These are phyloP conservation scores for Venustampulla echinocandica DNA, from an alignment of 495 filamentous ascomycete genomes.

Conservation along the genomic window DNA sequence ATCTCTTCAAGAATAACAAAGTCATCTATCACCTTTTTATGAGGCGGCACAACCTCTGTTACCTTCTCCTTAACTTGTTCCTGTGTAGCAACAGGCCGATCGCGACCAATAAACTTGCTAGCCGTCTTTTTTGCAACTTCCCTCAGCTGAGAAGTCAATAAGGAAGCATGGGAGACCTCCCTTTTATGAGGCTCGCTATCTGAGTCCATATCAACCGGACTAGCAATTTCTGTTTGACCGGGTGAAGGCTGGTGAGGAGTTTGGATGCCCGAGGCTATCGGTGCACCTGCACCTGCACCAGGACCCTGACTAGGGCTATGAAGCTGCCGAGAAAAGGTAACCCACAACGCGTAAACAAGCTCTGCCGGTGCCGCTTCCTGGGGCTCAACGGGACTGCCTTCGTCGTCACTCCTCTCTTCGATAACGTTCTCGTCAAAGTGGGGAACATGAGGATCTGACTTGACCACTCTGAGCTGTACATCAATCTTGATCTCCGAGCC, in stretches of 20 bases:
- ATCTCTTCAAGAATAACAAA: conserved; percentile 95
- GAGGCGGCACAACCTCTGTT: conserved; percentile 14
- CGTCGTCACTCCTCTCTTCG: conserved; percentile 43
- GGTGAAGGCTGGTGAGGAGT: conserved; percentile 71
- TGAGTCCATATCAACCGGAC: conserved; percentile 42
- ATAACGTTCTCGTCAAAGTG: conserved; percentile 36
- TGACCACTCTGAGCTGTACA: conserved; percentile 90
- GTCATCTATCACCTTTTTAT: conserved; percentile 78
- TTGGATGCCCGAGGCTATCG: conserved; percentile 47
- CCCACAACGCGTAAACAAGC: conserved; percentile 90
- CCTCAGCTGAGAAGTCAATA: conserved; percentile 66
- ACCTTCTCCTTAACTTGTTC: conserved; percentile 21
- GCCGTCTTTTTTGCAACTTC: conserved; percentile 50
- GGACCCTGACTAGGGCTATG: conserved; percentile 57
- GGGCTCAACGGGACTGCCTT: conserved; percentile 19
- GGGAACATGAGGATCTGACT: conserved; percentile 56
- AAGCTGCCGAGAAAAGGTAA: conserved; percentile 89
- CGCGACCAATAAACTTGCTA: conserved; percentile 35
- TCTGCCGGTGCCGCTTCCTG: conserved; percentile 44
- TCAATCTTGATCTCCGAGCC: conserved; percentile 87
- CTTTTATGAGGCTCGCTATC: conserved; percentile 27
- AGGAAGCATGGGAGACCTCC: conserved; percentile 38
- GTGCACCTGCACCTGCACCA: conserved; percentile 50
- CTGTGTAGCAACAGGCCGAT: conserved; percentile 25
- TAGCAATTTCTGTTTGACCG: conserved; percentile 48